Conservation (phyloP, 352 stramenopile genomes). For the Phytophthora ramorum region DNA sequence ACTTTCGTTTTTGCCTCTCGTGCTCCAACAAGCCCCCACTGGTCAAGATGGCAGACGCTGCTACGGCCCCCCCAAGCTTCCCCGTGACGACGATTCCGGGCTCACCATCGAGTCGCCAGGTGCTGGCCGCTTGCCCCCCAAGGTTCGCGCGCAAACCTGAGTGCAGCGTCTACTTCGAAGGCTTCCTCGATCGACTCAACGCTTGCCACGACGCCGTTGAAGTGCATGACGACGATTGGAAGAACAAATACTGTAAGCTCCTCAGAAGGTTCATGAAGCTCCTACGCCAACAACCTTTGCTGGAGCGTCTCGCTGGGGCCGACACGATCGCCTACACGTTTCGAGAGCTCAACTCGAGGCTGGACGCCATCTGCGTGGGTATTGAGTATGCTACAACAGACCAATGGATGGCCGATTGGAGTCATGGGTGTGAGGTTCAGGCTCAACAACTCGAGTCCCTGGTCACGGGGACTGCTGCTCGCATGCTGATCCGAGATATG, state of each 20-base stretch:
- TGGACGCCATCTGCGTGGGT: slow-evolving; percentile 7
- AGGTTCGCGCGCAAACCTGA: not conserved
- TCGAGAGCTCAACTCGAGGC: slow-evolving; percentile 3
- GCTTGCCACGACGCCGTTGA: slow-evolving; percentile 1
- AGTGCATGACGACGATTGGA: slow-evolving; percentile 1
- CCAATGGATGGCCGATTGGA: not conserved
- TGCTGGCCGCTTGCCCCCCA: not conserved
- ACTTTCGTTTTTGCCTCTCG: too few species aligned
- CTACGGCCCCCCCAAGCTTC: not conserved
- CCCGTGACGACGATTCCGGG: slow-evolving; percentile 8
- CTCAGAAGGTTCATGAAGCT: slow-evolving; percentile 12
- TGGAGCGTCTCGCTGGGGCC: slow-evolving; percentile 22
- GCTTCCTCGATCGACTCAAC: not conserved
- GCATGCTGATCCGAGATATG: slow-evolving; percentile 2
- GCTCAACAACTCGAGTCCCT: not conserved
- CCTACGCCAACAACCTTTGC: slow-evolving; percentile 12
- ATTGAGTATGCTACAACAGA: not conserved
- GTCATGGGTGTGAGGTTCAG: not conserved
- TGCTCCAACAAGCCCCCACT: too few species aligned
- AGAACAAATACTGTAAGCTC: not conserved
- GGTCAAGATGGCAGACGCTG: too few species aligned
- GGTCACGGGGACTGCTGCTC: not conserved
- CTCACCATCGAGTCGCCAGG: slow-evolving; percentile 4
- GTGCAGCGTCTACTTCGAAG: not conserved
- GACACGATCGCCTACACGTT: slow-evolving; percentile 9